These are phyloP conservation scores for Diaporthe citriasiana DNA, from an alignment of 2,329 filamentous ascomycete species.

Conservation along the genomic window DNA sequence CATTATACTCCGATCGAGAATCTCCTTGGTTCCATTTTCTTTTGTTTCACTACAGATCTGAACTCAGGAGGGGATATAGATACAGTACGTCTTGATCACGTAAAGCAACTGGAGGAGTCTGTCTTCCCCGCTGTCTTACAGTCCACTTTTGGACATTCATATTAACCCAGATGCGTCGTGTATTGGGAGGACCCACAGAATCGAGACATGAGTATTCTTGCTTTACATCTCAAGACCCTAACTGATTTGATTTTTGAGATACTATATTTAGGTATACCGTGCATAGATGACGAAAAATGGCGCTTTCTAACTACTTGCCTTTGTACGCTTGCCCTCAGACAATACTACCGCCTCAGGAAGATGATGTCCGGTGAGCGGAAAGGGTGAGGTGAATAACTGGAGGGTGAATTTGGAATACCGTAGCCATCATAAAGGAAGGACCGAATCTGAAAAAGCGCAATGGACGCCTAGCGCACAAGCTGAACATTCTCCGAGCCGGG, in stretches of 20 bases:
- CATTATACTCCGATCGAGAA: no score
- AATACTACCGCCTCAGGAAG: background rate
- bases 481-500: conserved; percentile 21
- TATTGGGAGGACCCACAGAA: no score
- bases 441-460: background rate
- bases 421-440: background rate
- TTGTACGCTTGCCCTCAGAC: background rate
- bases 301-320: background rate
- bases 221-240: background rate
- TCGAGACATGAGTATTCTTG: background rate
- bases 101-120: background rate
- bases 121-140: no score
- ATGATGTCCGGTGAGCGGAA: background rate
- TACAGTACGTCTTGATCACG: background rate
- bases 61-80: background rate
- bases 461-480: background rate
- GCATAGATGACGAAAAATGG: background rate
- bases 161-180: background rate
- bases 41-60: background rate
- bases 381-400: background rate
- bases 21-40: background rate
- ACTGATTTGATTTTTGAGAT: background rate
- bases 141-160: background rate
- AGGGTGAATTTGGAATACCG: background rate
- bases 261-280: background rate